phyloP scores from a whole-genome alignment of 257 asterid species.

The Prunella vulgaris region DNA sequence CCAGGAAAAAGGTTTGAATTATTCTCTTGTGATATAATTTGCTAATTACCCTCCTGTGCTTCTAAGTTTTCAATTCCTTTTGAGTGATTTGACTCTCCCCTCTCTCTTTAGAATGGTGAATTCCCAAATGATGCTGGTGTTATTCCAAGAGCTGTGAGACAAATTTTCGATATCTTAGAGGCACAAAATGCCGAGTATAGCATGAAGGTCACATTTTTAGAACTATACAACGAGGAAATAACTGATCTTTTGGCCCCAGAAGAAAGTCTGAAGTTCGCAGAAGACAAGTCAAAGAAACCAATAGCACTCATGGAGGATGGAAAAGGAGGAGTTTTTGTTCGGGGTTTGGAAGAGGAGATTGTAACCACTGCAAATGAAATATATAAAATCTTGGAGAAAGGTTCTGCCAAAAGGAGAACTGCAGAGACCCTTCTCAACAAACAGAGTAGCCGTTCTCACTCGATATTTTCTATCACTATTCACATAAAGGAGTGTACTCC shows the following conservation, averaged over 20 bases:
- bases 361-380: slow-evolving; percentile 91
- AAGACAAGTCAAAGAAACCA: slow-evolving; percentile 89
- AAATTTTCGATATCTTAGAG: slow-evolving; percentile 85
- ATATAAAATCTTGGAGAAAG: slow-evolving; percentile 86
- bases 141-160: slow-evolving; percentile 94
- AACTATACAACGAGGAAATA: slow-evolving; percentile 94
- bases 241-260: slow-evolving; percentile 89
- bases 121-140: slow-evolving; percentile 97
- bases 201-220: slow-evolving; percentile 90
- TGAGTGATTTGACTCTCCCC: slow-evolving; percentile 21
- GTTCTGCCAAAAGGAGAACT: slow-evolving; percentile 95
- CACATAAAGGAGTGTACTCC: slow-evolving; percentile 97
- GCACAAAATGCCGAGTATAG: slow-evolving; percentile 84
- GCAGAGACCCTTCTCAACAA: slow-evolving; percentile 98
- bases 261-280: slow-evolving; percentile 54
- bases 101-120: slow-evolving; percentile 77
- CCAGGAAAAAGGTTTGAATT: slow-evolving; percentile 71
- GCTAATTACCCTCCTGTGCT: not conserved
- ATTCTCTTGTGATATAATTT: not conserved
- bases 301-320: slow-evolving; percentile 97
- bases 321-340: slow-evolving; percentile 90
- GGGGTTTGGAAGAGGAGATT: slow-evolving; percentile 96
- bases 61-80: not conserved
- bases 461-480: slow-evolving; percentile 86
- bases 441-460: slow-evolving; percentile 99